These are phyloP conservation scores for Talaromyces marneffei DNA, from an alignment of 2,329 filamentous ascomycete species.

Conservation along the genomic window DNA sequence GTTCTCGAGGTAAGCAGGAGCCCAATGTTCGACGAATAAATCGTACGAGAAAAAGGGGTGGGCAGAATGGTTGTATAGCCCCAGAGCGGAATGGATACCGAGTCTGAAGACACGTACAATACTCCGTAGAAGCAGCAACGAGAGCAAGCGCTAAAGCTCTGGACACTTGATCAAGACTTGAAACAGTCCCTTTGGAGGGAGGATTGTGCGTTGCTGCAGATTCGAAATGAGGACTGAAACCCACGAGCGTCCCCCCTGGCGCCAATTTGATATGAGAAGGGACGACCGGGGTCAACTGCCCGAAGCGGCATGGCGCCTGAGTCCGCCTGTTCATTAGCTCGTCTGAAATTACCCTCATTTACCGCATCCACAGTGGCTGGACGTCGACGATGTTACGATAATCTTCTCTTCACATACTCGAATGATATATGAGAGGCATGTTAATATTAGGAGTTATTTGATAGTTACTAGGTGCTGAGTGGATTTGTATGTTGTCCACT, in stretches of 20 bases:
- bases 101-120: neutral
- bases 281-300: neutral
- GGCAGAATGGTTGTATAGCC: neutral
- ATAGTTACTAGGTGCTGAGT: too few relatives aligned
- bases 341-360: slow-evolving; percentile 2
- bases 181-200: neutral
- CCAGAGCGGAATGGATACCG: neutral
- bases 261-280: neutral
- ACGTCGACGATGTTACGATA: too few relatives aligned
- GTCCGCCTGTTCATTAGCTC: neutral
- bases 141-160: neutral
- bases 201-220: neutral
- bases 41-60: neutral
- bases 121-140: neutral
- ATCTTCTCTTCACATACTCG: neutral
- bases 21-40: neutral
- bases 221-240: neutral
- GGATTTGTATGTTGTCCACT: too few relatives aligned
- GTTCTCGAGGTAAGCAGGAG: neutral
- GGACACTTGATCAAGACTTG: neutral
- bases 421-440: neutral
- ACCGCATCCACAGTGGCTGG: neutral
- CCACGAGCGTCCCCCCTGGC: slow-evolving; percentile 4
- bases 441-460: neutral
- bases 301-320: neutral